These are phyloP conservation scores for Anisodus acutangulus DNA, from an alignment of 257 asterid species.

Conservation along the genomic window DNA sequence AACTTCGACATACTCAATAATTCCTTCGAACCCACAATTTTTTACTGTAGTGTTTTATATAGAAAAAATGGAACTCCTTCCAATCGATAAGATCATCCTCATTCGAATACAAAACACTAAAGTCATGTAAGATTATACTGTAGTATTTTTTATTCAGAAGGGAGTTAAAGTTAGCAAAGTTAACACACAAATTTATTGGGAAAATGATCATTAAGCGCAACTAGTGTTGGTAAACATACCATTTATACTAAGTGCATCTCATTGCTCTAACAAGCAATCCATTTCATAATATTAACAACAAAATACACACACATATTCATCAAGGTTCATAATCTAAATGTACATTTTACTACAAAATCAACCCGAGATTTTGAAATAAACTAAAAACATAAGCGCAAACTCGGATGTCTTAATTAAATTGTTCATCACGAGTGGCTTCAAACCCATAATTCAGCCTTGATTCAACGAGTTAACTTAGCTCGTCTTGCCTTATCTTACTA, in stretches of 20 bases:
- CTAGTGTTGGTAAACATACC: background rate
- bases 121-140: no score
- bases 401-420: background rate
- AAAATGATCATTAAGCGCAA: background rate
- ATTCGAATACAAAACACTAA: no score
- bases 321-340: constrained; percentile 19
- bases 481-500: background rate
- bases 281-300: constrained; percentile 22
- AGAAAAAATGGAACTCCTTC: no score
- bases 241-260: background rate
- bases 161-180: background rate
- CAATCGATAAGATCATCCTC: no score
- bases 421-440: constrained; percentile 31
- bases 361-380: background rate
- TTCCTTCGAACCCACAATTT: no score
- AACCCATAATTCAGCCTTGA: background rate
- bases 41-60: no score
- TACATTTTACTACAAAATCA: constrained; percentile 22
- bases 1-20: no score
- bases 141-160: background rate
- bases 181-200: no score
- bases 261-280: constrained; percentile 1
- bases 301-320: background rate
- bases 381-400: constrained; percentile 1
- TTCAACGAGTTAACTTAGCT: background rate